Conservation (phyloP, 2,329 filamentous ascomycete species). For the Amauroascus niger region DNA sequence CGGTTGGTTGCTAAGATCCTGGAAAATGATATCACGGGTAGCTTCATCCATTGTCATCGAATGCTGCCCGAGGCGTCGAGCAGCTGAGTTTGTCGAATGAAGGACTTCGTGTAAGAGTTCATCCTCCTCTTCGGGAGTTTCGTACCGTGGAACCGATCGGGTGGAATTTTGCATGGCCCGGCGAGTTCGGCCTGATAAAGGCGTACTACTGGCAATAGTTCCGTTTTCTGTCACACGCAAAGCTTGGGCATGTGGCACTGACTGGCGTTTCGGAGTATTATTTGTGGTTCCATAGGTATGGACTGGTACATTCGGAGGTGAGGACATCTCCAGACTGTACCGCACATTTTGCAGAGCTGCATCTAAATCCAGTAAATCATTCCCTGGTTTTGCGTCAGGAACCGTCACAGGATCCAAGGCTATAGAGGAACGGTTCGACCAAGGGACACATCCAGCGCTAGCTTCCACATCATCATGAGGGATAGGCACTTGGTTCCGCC, state of each 20-base stretch:
- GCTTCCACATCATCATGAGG: conserved; percentile 82
- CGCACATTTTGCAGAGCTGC: conserved; percentile 52
- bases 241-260: conserved; percentile 27
- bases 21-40: conserved; percentile 3
- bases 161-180: conserved; percentile 60
- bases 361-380: conserved; percentile 51
- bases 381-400: conserved; percentile 32
- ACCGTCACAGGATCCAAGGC: conserved; percentile 54
- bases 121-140: conserved; percentile 92
- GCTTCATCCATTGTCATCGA: conserved; percentile 20
- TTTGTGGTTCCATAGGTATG: conserved; percentile 26
- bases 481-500: conserved; percentile 74
- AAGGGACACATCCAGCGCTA: conserved; percentile 84
- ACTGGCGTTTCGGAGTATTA: conserved; percentile 28
- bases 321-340: conserved; percentile 44
- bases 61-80: conserved; percentile 55
- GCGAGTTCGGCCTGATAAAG: conserved; percentile 59
- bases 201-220: conserved; percentile 17
- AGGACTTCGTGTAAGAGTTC: conserved; percentile 87
- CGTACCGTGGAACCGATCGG: conserved; percentile 73
- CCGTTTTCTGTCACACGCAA: conserved; percentile 10
- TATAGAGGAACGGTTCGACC: conserved; percentile 79
- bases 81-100: conserved; percentile 63
- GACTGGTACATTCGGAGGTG: conserved; percentile 32
- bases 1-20: conserved; percentile 7